Percentiles rank a stretch among this genome's conserved stretches.
These are phyloP conservation scores for Apiotrichum sp. DNA, from an alignment of 1,284 basidiomycete species.

Conservation along the genomic window DNA sequence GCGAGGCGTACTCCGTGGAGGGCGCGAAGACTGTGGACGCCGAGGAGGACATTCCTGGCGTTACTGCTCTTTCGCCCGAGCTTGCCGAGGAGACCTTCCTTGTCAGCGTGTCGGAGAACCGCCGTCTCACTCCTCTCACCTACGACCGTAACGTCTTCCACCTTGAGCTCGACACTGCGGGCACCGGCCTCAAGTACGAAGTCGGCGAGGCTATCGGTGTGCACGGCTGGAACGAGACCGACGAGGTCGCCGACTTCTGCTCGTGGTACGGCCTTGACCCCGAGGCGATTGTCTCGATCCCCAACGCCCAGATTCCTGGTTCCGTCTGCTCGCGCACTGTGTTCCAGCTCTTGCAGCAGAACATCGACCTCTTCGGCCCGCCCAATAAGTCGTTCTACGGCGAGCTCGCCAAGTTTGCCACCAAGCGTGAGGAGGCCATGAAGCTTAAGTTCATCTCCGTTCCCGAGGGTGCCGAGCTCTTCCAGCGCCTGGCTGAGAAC, in stretches of 20 bases:
- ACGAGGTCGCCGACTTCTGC: slow-evolving; percentile 85
- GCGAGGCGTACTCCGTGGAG: slow-evolving; percentile 60
- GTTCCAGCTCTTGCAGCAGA: slow-evolving; percentile 92
- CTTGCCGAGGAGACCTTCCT: slow-evolving; percentile 85
- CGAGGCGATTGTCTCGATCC: slow-evolving; percentile 73
- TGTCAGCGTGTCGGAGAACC: slow-evolving; percentile 88
- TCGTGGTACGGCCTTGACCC: slow-evolving; percentile 84
- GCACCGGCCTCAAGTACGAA: slow-evolving; percentile 89
- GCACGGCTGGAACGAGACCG: slow-evolving; percentile 94
- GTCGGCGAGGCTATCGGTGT: slow-evolving; percentile 96
- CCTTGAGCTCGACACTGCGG: slow-evolving; percentile 86
- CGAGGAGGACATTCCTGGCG: slow-evolving; percentile 41
- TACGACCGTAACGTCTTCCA: slow-evolving; percentile 99
- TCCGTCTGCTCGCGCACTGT: slow-evolving; percentile 75
- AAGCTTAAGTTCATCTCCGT: slow-evolving; percentile 88
- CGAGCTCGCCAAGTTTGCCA: slow-evolving; percentile 73
- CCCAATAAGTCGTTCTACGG: slow-evolving; percentile 95
- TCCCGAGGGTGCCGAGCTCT: slow-evolving; percentile 81
- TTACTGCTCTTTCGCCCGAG: slow-evolving; percentile 76
- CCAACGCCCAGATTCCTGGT: slow-evolving; percentile 53
- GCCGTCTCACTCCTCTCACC: slow-evolving; percentile 84
- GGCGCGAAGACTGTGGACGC: slow-evolving; percentile 41
- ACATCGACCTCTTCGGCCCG: slow-evolving; percentile 91
- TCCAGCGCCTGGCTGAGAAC: slow-evolving; percentile 91
- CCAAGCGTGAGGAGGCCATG: slow-evolving; percentile 65